Percentiles rank a stretch among this genome's conserved stretches.
phyloP scores from a whole-genome alignment of 1,284 basidiomycete genomes.

The Trametes hirsuta region DNA sequence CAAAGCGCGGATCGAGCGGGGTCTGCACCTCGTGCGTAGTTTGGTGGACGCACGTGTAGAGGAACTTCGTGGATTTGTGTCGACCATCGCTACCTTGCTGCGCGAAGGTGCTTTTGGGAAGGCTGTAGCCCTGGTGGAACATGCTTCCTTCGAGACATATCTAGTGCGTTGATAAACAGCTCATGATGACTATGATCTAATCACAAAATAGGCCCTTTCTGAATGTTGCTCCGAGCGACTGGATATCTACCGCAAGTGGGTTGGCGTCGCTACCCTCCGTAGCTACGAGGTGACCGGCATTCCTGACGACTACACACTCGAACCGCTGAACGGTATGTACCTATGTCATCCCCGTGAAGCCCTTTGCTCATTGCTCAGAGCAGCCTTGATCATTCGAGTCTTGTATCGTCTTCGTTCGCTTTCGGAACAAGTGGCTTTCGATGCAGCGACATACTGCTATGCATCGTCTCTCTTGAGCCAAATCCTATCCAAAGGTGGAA shows the following conservation, averaged over 20 bases:
- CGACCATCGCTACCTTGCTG: conserved; percentile 60
- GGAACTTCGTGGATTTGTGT: conserved; percentile 61
- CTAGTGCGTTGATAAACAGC: conserved; percentile 52
- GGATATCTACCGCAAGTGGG: conserved; percentile 67
- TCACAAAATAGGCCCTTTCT: conserved; percentile 56
- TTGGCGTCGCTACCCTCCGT: conserved; percentile 82
- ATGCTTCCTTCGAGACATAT: conserved; percentile 74
- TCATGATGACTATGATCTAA: neutral
- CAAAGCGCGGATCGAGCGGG: conserved; percentile 63
- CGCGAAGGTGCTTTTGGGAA: conserved; percentile 65
- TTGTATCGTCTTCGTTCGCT: conserved; percentile 86
- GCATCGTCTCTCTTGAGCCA: conserved; percentile 77
- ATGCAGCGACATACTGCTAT: conserved; percentile 86
- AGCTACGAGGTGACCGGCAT: conserved; percentile 68
- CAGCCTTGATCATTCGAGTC: conserved; percentile 83
- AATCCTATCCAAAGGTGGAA: conserved; percentile 73
- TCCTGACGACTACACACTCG: conserved; percentile 74
- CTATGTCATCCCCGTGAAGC: neutral
- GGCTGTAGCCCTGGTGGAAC: conserved; percentile 61
- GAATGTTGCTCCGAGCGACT: conserved; percentile 73
- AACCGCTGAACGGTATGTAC: conserved; percentile 65
- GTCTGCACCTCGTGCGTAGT: conserved; percentile 68
- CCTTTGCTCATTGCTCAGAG: neutral
- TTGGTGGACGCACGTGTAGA: conserved; percentile 63
- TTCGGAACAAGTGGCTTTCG: conserved; percentile 83